Evolutionary conservation across 805 yeast genomes (phyloP).

Genomic region (Starmera pachycereana): DNA sequence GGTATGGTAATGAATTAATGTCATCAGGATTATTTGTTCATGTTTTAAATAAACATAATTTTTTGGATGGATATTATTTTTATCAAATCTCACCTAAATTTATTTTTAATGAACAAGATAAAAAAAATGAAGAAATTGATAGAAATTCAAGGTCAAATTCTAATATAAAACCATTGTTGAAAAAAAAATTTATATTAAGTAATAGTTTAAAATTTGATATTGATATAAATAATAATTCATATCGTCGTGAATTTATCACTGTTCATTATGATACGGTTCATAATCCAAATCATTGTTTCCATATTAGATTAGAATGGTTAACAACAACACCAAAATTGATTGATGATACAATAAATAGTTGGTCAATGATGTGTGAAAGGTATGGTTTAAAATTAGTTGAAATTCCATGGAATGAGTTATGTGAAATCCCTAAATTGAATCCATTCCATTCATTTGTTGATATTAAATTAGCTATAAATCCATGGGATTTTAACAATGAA

Average conservation of each 20-base stretch:
- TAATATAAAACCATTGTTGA: slow-evolving; percentile 4
- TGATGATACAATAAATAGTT: slow-evolving; percentile 65
- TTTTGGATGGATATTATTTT: slow-evolving; percentile 89
- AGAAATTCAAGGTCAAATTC: slow-evolving; percentile 5
- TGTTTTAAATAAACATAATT: slow-evolving; percentile 73
- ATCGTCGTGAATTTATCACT: slow-evolving; percentile 64
- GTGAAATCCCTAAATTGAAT: slow-evolving; percentile 62
- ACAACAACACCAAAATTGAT: slow-evolving; percentile 78
- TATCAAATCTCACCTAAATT: slow-evolving; percentile 50
- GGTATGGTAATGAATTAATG: slow-evolving; percentile 73
- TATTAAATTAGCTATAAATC: slow-evolving; percentile 54
- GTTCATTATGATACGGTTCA: slow-evolving; percentile 90
- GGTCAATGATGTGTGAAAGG: slow-evolving; percentile 78
- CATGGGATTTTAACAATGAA: slow-evolving; percentile 51
- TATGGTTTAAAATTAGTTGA: slow-evolving; percentile 78
- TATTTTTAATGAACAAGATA: slow-evolving; percentile 12
- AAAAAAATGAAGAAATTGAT: not conserved
- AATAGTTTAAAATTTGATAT: slow-evolving; percentile 58
- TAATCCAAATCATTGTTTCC: slow-evolving; percentile 92
- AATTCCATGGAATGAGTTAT: slow-evolving; percentile 83
- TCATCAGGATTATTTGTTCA: slow-evolving; percentile 63
- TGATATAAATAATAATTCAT: slow-evolving; percentile 63
- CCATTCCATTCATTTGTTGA: slow-evolving; percentile 86
- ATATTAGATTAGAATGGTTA: slow-evolving; percentile 85
- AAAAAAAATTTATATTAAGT: slow-evolving; percentile 45